Base-by-base conservation (phyloP, 2,329 filamentous ascomycete species). In the Cladosporium phlei region DNA sequence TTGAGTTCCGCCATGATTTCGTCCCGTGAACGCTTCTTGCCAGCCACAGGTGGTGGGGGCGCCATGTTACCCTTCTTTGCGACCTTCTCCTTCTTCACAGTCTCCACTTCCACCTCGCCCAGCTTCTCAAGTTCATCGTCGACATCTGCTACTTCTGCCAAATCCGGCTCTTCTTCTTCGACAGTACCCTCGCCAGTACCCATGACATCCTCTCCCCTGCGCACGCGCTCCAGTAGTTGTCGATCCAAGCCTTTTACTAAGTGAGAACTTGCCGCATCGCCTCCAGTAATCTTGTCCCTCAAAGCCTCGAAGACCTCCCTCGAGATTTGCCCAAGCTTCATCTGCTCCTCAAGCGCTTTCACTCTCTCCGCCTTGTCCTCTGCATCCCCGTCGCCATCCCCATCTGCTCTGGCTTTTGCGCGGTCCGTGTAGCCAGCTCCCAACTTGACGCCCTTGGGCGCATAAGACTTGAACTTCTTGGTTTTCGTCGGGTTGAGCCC, bases 231-330 rank as follows among this genome's bases (percentile, higher is more conserved):
- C 21, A 90, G 70, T 10, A 97, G 71, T 64, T 86, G 85, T 63
- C 88, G 86, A 67, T 98, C 93, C 39, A 98, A 69, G 0, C 93
- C 93, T 63, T 96, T 97, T 38, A 97, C 84, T 54, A 96, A 69
- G 73, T 95, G 88, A 11, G 89, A 95, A 57, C 82, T 88, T 11
- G 73, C 73, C 17, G 90, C 68, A 63, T 95, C 86, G 6, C 90
- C 91, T 3, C 89, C 90, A 1, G 88, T 73, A 46, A 96, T 88
- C 56, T 94, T 79, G 52, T 79, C 78, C 25, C 85, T 75, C 30
- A 91, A 66, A 57, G 77, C 81, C 58, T 91, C 83, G 63, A 94
- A 95, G 0, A 83, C 88, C 38, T 77, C 78, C 55, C 81, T 77
- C 55, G 94, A 86, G 54, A 97, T 89, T 67, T 95, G 82, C 38